Evolutionary conservation across 108 stramenopile genomes (phyloP).

Genomic region (Skeletonema costatum): DNA sequence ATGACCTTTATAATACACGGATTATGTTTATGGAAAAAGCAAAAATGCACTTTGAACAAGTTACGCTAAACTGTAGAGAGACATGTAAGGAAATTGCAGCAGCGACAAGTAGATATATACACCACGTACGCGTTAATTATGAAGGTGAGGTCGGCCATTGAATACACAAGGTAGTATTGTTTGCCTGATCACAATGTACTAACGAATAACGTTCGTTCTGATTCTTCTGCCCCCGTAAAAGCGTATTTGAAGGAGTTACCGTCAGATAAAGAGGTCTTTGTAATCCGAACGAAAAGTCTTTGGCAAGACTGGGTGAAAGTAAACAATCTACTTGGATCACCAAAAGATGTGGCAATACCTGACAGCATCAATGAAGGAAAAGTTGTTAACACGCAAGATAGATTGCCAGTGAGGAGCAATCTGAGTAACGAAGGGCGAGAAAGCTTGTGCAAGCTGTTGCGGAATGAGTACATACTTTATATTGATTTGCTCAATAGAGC

Average conservation of each 20-base stretch:
- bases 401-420: slow-evolving; percentile 43
- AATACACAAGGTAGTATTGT: too few species aligned
- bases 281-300: slow-evolving; percentile 52
- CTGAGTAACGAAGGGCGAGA: slow-evolving; percentile 35
- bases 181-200: too few species aligned
- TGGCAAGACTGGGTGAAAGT: slow-evolving; percentile 64
- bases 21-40: not conserved
- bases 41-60: not conserved
- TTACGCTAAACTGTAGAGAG: not conserved
- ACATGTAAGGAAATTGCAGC: not conserved
- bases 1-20: not conserved
- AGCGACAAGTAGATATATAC: not conserved
- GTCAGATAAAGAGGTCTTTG: slow-evolving; percentile 24
- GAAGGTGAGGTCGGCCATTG: not conserved
- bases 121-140: slow-evolving; percentile 2
- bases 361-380: not conserved
- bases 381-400: not conserved
- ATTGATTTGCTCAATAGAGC: slow-evolving; percentile 49
- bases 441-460: slow-evolving; percentile 44
- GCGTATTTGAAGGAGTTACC: slow-evolving; percentile 6
- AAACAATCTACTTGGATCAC: slow-evolving; percentile 41
- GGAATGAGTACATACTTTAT: slow-evolving; percentile 51
- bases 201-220: too few species aligned
- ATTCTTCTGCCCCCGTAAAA: not conserved
- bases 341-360: slow-evolving; percentile 5